Conservation (phyloP, 192 early-diverging fungal species). For the Backusella tuberculispora region DNA sequence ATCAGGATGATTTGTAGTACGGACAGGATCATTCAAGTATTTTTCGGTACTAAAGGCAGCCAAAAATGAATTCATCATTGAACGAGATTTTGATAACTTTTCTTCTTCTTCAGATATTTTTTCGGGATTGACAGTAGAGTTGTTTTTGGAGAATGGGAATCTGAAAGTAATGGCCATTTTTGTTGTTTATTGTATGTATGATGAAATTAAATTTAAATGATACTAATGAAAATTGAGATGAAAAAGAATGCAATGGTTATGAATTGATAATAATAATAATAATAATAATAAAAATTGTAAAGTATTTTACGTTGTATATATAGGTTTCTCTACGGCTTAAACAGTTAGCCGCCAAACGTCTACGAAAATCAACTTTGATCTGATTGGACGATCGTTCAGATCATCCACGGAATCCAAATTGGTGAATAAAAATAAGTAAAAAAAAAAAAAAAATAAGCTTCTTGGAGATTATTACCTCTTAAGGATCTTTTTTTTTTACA, state of each 20-base stretch:
- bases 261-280: background rate
- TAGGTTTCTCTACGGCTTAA: slow-evolving; percentile 16
- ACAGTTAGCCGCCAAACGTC: slow-evolving; percentile 19
- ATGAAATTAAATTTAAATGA: too few relatives aligned
- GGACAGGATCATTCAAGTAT: slow-evolving; percentile 35
- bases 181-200: background rate
- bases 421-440: background rate
- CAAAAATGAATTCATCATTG: background rate
- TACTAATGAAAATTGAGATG: background rate
- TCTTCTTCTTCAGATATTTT: background rate
- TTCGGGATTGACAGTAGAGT: background rate
- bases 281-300: background rate
- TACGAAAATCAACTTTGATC: background rate
- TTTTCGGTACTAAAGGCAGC: slow-evolving; percentile 10
- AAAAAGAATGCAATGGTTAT: background rate
- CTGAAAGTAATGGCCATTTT: slow-evolving; percentile 1
- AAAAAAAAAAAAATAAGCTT: background rate
- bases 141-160: background rate
- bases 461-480: background rate
- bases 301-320: background rate
- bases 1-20: slow-evolving; percentile 32
- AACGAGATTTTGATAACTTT: background rate
- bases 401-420: slow-evolving; percentile 12
- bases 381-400: background rate
- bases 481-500: too few relatives aligned